Evolutionary conservation across 2,329 filamentous ascomycete species (phyloP).

Genomic region (Aschersonia sp.): DNA sequence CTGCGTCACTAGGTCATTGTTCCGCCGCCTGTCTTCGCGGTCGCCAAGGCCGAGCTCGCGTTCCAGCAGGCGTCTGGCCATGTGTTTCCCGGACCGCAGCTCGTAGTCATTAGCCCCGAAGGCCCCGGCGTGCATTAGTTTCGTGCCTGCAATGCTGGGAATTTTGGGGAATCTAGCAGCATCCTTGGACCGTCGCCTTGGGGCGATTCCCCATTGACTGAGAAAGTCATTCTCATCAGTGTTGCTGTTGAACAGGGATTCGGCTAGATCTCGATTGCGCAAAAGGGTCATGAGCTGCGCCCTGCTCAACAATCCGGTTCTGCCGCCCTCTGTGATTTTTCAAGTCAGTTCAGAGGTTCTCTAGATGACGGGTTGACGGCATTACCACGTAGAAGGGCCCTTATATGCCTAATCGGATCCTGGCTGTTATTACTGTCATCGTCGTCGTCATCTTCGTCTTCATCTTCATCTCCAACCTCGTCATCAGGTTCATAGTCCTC

Average conservation of each 20-base stretch:
- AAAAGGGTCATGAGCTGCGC: slow-evolving; percentile 26
- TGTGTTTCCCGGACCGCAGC: slow-evolving; percentile 38
- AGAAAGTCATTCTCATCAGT: slow-evolving; percentile 20
- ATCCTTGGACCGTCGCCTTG: slow-evolving; percentile 25
- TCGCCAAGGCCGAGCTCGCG: slow-evolving; percentile 65
- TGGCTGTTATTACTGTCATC: slow-evolving; percentile 10
- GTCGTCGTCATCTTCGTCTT: slow-evolving; percentile 11
- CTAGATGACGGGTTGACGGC: not conserved
- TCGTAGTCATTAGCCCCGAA: slow-evolving; percentile 58
- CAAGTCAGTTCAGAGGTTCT: not conserved
- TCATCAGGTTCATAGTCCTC: slow-evolving; percentile 8
- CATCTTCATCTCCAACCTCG: slow-evolving; percentile 10
- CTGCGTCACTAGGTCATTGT: slow-evolving; percentile 52
- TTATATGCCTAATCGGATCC: slow-evolving; percentile 19
- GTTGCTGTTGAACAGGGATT: slow-evolving; percentile 20
- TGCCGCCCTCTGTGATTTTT: slow-evolving; percentile 8
- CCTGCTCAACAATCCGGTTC: slow-evolving; percentile 16
- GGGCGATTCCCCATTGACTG: slow-evolving; percentile 28
- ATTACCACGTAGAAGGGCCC: slow-evolving; percentile 17
- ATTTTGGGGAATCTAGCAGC: slow-evolving; percentile 62
- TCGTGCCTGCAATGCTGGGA: slow-evolving; percentile 60
- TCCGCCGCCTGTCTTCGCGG: slow-evolving; percentile 42
- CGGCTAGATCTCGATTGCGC: slow-evolving; percentile 21
- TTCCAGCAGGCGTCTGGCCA: slow-evolving; percentile 61
- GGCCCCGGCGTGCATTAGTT: slow-evolving; percentile 67